Conservation (phyloP, 2,329 filamentous ascomycete genomes). For the Aureobasidium sp. region DNA sequence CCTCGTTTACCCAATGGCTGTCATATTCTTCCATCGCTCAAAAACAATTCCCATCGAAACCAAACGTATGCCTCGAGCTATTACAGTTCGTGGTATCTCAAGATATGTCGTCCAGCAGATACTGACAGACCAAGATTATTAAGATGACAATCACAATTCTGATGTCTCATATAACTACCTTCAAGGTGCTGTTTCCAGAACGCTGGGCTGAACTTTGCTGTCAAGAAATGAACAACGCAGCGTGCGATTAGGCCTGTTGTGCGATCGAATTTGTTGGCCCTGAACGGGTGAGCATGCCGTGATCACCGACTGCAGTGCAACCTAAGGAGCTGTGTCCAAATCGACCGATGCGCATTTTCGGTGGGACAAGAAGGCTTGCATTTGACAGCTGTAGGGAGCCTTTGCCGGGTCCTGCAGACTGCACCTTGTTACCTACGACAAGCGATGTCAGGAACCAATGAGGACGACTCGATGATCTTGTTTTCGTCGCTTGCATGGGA, state of each 20-base stretch:
- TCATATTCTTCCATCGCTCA: background rate
- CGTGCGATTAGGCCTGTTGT: background rate
- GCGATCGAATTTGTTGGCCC: background rate
- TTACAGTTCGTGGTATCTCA: background rate
- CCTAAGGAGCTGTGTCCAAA: background rate
- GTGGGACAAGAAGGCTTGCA: slow-evolving; percentile 5
- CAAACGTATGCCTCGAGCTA: background rate
- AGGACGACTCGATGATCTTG: background rate
- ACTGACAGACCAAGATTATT: background rate
- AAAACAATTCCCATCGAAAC: background rate
- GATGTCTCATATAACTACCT: background rate
- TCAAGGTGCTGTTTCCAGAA: background rate
- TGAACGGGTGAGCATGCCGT: background rate
- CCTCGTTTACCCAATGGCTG: background rate
- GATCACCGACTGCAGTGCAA: slow-evolving; percentile 1
- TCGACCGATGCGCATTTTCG: slow-evolving; percentile 1
- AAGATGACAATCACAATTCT: background rate
- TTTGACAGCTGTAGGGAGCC: slow-evolving; percentile 11
- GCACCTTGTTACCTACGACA: background rate
- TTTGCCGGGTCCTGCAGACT: slow-evolving; percentile 1
- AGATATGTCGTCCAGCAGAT: too few relatives aligned
- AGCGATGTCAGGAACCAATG: background rate
- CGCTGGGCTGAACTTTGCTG: background rate
- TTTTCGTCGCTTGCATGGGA: background rate
- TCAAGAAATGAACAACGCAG: background rate